Evolutionary conservation across 106 monocot genomes (phyloP).

Genomic region (Dioscorea alata): DNA sequence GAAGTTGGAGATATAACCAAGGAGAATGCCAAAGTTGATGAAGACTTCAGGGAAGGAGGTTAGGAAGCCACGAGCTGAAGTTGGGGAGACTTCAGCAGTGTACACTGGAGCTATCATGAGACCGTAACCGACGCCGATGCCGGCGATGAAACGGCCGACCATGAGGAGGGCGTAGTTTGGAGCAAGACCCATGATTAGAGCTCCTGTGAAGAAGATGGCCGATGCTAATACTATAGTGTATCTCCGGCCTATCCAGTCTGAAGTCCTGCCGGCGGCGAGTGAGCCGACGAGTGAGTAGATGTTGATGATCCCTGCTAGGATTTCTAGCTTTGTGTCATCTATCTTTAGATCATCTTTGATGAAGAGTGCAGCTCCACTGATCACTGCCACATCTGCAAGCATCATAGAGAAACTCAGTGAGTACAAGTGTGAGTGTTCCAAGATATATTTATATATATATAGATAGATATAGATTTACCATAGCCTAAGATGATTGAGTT

Average conservation of each 20-base stretch:
- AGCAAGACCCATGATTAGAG: constrained; percentile 66
- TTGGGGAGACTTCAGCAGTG: constrained; percentile 15
- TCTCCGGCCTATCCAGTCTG: constrained; percentile 73
- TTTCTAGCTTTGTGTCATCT: constrained; percentile 49
- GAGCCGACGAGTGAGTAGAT: constrained; percentile 68
- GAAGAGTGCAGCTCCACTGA: constrained; percentile 72
- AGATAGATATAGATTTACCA: constrained; percentile 11
- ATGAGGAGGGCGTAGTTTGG: constrained; percentile 66
- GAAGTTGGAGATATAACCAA: constrained; percentile 38
- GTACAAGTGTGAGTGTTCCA: neutral
- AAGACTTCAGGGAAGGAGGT: constrained; percentile 20
- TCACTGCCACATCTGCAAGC: constrained; percentile 59
- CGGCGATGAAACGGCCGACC: constrained; percentile 72
- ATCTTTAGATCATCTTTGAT: constrained; percentile 57
- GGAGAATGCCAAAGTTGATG: constrained; percentile 27
- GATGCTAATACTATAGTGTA: constrained; percentile 65
- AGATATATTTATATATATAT: neutral
- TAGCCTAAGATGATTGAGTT: constrained; percentile 42
- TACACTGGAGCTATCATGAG: constrained; percentile 72
- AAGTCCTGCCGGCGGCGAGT: constrained; percentile 57
- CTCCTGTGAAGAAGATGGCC: constrained; percentile 64
- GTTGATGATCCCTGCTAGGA: constrained; percentile 76
- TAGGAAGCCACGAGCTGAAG: constrained; percentile 14
- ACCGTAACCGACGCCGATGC: constrained; percentile 69
- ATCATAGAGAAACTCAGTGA: neutral